Evolutionary conservation across 2,329 filamentous ascomycete genomes (phyloP).

Genomic region (Raffaelea arxii): DNA sequence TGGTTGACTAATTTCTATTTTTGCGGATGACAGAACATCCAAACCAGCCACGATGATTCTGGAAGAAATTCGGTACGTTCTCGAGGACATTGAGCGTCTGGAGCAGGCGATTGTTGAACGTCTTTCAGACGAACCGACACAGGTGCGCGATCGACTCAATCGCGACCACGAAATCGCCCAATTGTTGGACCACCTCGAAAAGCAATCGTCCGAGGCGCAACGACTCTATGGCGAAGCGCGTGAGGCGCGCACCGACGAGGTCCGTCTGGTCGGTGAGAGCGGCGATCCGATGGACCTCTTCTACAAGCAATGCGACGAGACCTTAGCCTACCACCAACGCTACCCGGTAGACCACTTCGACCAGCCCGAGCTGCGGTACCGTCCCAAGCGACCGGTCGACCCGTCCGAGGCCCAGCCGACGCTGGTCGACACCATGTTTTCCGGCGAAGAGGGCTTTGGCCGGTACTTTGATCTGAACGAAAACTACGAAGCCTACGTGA

Average conservation of each 20-base stretch:
- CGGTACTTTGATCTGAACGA: slow-evolving; percentile 83
- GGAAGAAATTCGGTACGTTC: slow-evolving; percentile 87
- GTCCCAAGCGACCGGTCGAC: slow-evolving; percentile 49
- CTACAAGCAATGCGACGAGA: slow-evolving; percentile 70
- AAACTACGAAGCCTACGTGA: slow-evolving; percentile 81
- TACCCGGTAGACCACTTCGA: slow-evolving; percentile 94
- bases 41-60: slow-evolving; percentile 53
- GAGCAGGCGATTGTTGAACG: slow-evolving; percentile 91
- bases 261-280: slow-evolving; percentile 59
- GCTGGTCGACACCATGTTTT: slow-evolving; percentile 85
- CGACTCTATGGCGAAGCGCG: slow-evolving; percentile 76
- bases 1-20: neutral
- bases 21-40: neutral
- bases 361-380: slow-evolving; percentile 89
- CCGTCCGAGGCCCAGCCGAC: slow-evolving; percentile 54
- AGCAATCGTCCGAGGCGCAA: slow-evolving; percentile 71
- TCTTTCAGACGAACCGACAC: slow-evolving; percentile 77
- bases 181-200: slow-evolving; percentile 78
- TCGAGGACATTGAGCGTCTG: slow-evolving; percentile 92
- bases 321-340: slow-evolving; percentile 79
- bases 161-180: slow-evolving; percentile 86
- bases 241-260: slow-evolving; percentile 63
- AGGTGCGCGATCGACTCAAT: slow-evolving; percentile 83
- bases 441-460: slow-evolving; percentile 88
- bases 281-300: slow-evolving; percentile 88